Base-by-base conservation (phyloP, 2,329 filamentous ascomycete species). In the Penicillium sp. region DNA sequence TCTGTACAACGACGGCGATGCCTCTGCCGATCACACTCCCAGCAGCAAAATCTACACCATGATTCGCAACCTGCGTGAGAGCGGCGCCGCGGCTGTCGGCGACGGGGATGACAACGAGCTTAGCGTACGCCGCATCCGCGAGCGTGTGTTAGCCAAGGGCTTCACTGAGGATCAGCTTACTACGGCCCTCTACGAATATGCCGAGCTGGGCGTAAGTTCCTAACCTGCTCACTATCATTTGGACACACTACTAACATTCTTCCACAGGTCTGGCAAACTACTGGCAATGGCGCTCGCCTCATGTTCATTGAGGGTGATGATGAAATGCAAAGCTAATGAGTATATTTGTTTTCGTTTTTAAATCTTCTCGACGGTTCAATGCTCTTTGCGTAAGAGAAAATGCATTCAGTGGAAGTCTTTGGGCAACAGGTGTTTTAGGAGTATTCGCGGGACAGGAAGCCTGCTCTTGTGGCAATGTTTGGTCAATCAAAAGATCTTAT, bases 111-210 rank as follows among this genome's bases (percentile, higher is more conserved):
- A 81, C 26, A 78, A 88, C 18, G 92, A 96, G 73, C 76, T 99
- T 64, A 94, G 87, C 72, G 82, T 99, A 78, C 84, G 88, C 61
- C 88, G 90, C 74, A 90, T 99, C 54, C 85, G 92, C 70, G 92
- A 96, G 74, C 79, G 94, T 60, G 91, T 99, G 28, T 81, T 97
- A 65, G 94, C 92, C 48, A 96, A 96, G 81, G 94, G 94, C 2
- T 99, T 96, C 73, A 99, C 93, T 0, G 87, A 91, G 60, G 90
- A 97, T 73, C 92, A 99, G 73, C 91, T 96, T 76, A 81, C 89
- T 66, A 83, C 83, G 62, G 87, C 92, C 18, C 80, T 99, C 69
- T 87, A 96, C 57, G 93, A 96, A 77, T 97, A 99, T 74, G 86
- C 89, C 2, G 79, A 83, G 60, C 76, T 95, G 56, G 89, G 96